Conservation (phyloP, 805 yeast genomes). For the Metschnikowia koreensis region DNA sequence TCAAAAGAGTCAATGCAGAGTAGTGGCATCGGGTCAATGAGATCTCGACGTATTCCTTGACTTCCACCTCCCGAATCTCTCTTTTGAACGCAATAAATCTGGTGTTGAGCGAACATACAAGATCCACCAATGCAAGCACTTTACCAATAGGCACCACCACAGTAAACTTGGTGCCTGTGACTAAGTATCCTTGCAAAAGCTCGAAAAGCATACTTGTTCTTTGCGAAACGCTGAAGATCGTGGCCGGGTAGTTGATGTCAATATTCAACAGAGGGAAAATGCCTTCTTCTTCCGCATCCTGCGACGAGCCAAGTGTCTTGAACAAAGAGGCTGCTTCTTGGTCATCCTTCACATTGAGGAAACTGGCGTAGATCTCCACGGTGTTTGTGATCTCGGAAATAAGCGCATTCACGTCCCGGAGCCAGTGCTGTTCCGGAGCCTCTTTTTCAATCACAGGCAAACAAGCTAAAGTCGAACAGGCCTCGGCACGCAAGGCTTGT, state of each 20-base stretch:
- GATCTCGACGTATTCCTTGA: slow-evolving; percentile 43
- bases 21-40: slow-evolving; percentile 47
- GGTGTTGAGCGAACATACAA: slow-evolving; percentile 53
- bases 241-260: slow-evolving; percentile 56
- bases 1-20: slow-evolving; percentile 44
- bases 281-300: slow-evolving; percentile 19
- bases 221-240: slow-evolving; percentile 50
- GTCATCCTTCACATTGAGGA: slow-evolving; percentile 59
- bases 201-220: slow-evolving; percentile 49
- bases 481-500: slow-evolving; percentile 33
- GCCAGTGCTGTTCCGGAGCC: slow-evolving; percentile 48
- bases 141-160: slow-evolving; percentile 64
- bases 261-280: slow-evolving; percentile 50
- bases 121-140: slow-evolving; percentile 50
- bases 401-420: slow-evolving; percentile 44
- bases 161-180: slow-evolving; percentile 53
- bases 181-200: slow-evolving; percentile 37
- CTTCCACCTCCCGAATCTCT: slow-evolving; percentile 55
- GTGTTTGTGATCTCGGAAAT: slow-evolving; percentile 55
- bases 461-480: slow-evolving; percentile 52
- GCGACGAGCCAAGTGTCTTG: slow-evolving; percentile 27
- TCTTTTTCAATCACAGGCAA: slow-evolving; percentile 56
- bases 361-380: slow-evolving; percentile 54
- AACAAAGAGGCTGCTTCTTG: slow-evolving; percentile 43
- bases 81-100: slow-evolving; percentile 54